Percentiles rank a stretch among this genome's conserved stretches.
Evolutionary conservation across 2,329 filamentous ascomycete species (phyloP).

Genomic region (Madurella mycetomatis): DNA sequence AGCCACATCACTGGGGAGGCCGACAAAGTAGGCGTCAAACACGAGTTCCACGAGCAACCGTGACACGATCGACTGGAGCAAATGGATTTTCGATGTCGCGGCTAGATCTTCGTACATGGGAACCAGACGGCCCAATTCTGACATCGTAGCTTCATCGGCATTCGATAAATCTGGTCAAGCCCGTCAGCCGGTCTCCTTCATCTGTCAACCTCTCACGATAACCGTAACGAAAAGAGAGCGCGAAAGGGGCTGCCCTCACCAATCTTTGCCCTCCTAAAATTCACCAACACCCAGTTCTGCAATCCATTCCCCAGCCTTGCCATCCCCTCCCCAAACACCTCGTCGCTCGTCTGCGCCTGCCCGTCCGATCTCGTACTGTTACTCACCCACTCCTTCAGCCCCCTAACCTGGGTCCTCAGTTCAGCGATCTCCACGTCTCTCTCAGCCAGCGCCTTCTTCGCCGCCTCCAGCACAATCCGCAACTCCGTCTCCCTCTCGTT

Average conservation of each 20-base stretch:
- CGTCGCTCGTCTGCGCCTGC: constrained; percentile 61
- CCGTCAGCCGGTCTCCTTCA: neutral
- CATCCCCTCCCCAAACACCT: constrained; percentile 60
- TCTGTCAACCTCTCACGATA: neutral
- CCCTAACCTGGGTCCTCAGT: constrained; percentile 57
- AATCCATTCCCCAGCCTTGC: constrained; percentile 60
- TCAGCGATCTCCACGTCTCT: constrained; percentile 54
- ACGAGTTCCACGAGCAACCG: constrained; percentile 56
- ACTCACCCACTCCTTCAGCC: constrained; percentile 69
- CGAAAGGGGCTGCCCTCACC: constrained; percentile 32
- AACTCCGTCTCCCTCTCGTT: constrained; percentile 42
- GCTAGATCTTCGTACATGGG: constrained; percentile 56
- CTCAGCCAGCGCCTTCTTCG: constrained; percentile 42
- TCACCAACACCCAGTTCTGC: constrained; percentile 70
- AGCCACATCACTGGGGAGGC: constrained; percentile 52
- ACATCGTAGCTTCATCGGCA: constrained; percentile 38
- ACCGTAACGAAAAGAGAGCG: neutral
- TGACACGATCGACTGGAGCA: constrained; percentile 60
- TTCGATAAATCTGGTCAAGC: constrained; percentile 40
- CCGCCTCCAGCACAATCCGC: constrained; percentile 45
- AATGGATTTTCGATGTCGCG: constrained; percentile 52
- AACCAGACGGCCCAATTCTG: constrained; percentile 45
- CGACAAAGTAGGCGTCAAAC: constrained; percentile 61
- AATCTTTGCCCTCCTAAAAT: constrained; percentile 61
- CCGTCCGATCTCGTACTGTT: constrained; percentile 58